Evolutionary conservation across 768 basidiomycete species (phyloP).

Genomic region (Tremella fuciformis): DNA sequence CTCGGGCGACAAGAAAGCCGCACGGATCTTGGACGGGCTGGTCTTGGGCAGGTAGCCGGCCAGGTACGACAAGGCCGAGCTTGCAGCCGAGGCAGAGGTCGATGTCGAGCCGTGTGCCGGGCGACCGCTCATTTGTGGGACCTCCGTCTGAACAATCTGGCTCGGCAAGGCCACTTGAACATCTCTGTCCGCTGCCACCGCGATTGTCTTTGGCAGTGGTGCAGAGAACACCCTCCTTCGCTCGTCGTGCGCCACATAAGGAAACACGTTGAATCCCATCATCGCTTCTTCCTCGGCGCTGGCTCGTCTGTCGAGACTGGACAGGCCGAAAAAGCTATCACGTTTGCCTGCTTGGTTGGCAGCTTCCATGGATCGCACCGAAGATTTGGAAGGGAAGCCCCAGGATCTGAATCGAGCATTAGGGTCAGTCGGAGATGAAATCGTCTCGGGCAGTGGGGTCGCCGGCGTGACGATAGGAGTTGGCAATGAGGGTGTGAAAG

Average conservation of each 20-base stretch:
- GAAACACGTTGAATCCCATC: constrained; percentile 12
- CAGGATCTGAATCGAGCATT: constrained; percentile 21
- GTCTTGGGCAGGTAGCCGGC: constrained; percentile 17
- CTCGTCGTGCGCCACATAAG: constrained; percentile 3
- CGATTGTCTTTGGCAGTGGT: not conserved
- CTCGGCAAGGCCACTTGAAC: not conserved
- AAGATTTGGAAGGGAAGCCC: constrained; percentile 20
- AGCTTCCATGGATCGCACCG: not conserved
- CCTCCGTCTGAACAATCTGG: not conserved
- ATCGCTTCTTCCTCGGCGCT: constrained; percentile 19
- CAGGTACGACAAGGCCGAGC: constrained; percentile 17
- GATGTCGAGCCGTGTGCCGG: too few species aligned
- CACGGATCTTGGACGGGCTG: not conserved
- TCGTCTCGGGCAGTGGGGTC: constrained; percentile 10
- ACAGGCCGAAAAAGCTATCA: constrained; percentile 30
- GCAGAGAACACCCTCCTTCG: constrained; percentile 5
- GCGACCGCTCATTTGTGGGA: too few species aligned
- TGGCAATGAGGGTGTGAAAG: constrained; percentile 1
- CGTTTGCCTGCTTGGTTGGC: constrained; percentile 7
- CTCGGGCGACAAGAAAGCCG: not conserved
- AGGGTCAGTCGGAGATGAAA: constrained; percentile 3
- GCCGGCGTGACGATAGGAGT: constrained; percentile 25
- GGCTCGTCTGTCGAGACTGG: constrained; percentile 10
- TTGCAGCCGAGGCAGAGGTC: not conserved
- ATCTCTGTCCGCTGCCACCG: not conserved